Conservation (phyloP, 169 alveolate genomes). For the Cryptosporidium canis region DNA sequence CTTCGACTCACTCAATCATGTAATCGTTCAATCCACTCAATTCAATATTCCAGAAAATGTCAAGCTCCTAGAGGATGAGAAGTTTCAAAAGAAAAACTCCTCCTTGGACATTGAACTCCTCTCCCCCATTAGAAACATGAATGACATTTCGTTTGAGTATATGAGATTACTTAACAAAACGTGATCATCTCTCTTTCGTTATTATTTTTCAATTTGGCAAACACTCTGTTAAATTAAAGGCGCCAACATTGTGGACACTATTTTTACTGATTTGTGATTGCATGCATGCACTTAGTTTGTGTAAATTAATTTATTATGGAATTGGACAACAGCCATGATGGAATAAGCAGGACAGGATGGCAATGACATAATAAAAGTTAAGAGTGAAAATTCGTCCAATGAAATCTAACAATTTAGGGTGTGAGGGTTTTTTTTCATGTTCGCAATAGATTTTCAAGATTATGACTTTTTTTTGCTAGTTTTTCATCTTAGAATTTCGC, state of each 20-base stretch:
- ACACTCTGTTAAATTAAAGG: no score
- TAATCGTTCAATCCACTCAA: constrained; percentile 34
- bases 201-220: no score
- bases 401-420: neutral
- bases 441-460: no score
- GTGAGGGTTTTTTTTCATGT: neutral
- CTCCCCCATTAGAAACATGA: neutral
- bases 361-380: neutral
- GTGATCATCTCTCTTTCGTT: neutral
- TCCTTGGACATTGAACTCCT: neutral
- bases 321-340: neutral
- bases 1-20: constrained; percentile 17
- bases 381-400: neutral
- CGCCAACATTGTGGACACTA: no score
- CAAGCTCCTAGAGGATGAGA: constrained; percentile 12
- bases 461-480: no score
- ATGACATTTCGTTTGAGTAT: constrained; percentile 14
- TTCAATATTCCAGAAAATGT: constrained; percentile 24
- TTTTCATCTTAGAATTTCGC: no score
- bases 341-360: neutral
- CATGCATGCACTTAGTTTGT: no score
- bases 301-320: no score
- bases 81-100: neutral
- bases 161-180: constrained; percentile 14
- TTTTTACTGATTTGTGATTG: no score